Evolutionary conservation across 345 rosid genomes (phyloP).

Genomic region (Nephelium lappaceum): DNA sequence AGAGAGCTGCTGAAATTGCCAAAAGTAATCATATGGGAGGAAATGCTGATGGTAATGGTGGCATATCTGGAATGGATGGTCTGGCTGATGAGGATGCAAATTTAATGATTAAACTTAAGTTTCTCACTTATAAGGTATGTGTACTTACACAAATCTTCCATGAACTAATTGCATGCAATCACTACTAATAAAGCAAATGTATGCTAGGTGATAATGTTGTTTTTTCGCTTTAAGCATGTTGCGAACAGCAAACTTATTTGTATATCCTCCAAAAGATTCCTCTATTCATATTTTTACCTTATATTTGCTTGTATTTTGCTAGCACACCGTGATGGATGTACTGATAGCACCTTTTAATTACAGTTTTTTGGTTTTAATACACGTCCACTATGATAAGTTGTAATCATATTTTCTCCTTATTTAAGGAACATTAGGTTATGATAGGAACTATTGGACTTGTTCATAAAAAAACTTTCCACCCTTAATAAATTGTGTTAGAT

Average conservation of each 20-base stretch:
- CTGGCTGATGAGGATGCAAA: conserved; percentile 90
- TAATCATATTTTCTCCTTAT: background rate
- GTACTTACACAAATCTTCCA: background rate
- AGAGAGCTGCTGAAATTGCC: conserved; percentile 52
- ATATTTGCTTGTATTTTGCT: background rate
- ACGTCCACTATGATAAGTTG: background rate
- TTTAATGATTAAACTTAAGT: conserved; percentile 91
- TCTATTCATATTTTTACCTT: background rate
- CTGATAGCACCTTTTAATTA: background rate
- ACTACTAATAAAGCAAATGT: background rate
- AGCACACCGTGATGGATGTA: background rate
- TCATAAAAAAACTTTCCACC: background rate
- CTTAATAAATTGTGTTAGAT: background rate
- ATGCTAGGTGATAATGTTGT: background rate
- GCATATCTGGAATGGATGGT: conserved; percentile 39
- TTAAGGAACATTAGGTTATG: background rate
- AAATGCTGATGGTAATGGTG: conserved; percentile 45
- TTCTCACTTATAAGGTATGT: conserved; percentile 89
- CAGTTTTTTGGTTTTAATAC: background rate
- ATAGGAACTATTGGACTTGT: background rate
- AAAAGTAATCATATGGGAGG: conserved; percentile 38
- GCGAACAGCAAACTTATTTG: background rate
- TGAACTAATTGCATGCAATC: conserved; percentile 5
- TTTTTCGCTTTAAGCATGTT: background rate
- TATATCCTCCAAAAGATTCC: background rate